Conservation (phyloP, 768 basidiomycete genomes). For the Tephrocybe rancida region DNA sequence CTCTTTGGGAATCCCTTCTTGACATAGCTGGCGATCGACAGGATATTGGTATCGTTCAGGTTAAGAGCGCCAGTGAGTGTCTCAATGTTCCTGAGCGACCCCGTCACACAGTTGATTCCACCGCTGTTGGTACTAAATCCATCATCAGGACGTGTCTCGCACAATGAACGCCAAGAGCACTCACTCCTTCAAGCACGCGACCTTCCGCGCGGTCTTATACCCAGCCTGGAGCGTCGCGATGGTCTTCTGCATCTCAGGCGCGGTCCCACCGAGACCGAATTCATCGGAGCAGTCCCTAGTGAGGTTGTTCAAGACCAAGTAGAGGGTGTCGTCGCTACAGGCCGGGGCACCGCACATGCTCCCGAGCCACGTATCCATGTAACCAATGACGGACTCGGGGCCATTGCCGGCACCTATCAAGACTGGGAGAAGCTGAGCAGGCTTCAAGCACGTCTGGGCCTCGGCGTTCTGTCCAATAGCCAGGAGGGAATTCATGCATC, state of each 20-base stretch:
- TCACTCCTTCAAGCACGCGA: constrained; percentile 61
- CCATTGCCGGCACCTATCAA: constrained; percentile 23
- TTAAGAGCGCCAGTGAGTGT: constrained; percentile 31
- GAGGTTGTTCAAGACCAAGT: constrained; percentile 45
- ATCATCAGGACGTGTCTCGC: background rate
- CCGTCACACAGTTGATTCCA: constrained; percentile 51
- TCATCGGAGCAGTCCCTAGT: constrained; percentile 47
- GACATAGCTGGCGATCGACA: constrained; percentile 26
- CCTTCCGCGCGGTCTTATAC: constrained; percentile 51
- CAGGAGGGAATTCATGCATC: constrained; percentile 21
- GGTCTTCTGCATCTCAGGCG: constrained; percentile 19
- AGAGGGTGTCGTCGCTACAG: constrained; percentile 54
- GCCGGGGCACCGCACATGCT: constrained; percentile 48
- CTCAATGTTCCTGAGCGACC: constrained; percentile 51
- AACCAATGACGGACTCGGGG: constrained; percentile 35
- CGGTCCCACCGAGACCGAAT: constrained; percentile 19
- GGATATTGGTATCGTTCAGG: constrained; percentile 25
- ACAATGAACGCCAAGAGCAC: constrained; percentile 18
- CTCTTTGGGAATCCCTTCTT: constrained; percentile 28
- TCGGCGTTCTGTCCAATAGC: constrained; percentile 13
- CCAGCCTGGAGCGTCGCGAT: constrained; percentile 35
- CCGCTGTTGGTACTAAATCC: constrained; percentile 13
- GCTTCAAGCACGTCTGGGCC: constrained; percentile 41
- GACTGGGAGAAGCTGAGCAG: constrained; percentile 31
- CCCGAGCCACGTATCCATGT: constrained; percentile 52